A percentile compares a stretch with the other conserved stretches of the same genome.
Conservation (phyloP, 257 asterid species). For the Plantago major region DNA sequence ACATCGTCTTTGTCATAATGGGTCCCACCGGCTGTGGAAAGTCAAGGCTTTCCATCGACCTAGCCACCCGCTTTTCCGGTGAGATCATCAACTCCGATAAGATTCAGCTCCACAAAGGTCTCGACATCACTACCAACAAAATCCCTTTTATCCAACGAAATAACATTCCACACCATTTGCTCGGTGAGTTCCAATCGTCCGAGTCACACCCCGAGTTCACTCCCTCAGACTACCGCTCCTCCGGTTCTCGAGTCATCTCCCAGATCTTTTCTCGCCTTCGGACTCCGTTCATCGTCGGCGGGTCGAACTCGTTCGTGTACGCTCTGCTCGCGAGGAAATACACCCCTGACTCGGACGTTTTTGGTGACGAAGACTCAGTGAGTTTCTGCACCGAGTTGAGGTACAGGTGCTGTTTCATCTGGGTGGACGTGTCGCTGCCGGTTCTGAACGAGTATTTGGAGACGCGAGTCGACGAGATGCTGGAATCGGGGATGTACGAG, state of each 20-base stretch:
- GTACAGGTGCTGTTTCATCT: constrained; percentile 67
- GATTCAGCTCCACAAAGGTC: constrained; percentile 63
- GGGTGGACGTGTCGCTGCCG: constrained; percentile 58
- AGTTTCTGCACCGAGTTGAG: constrained; percentile 35
- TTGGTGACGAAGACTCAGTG: constrained; percentile 30
- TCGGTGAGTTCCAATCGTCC: constrained; percentile 56
- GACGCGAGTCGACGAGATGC: constrained; percentile 82
- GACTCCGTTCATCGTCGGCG: constrained; percentile 73
- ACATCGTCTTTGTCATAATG: constrained; percentile 51
- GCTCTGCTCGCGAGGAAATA: constrained; percentile 42
- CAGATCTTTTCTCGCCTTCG: constrained; percentile 30
- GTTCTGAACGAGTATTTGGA: constrained; percentile 47
- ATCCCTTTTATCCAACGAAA: constrained; percentile 46
- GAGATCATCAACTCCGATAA: constrained; percentile 89
- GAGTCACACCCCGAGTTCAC: constrained; percentile 51
- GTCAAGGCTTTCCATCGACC: constrained; percentile 75
- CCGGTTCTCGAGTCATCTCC: constrained; percentile 51
- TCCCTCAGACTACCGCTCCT: constrained; percentile 53
- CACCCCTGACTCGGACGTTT: constrained; percentile 44
- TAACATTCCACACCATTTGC: constrained; percentile 66
- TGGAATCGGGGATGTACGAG: constrained; percentile 69
- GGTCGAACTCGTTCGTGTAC: constrained; percentile 78
- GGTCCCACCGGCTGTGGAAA: constrained; percentile 95
- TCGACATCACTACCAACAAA: constrained; percentile 77
- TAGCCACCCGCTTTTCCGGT: constrained; percentile 56